Base-by-base conservation (phyloP, 1,139 yeast genomes). In the Kurtzmaniella quercitrusa region DNA sequence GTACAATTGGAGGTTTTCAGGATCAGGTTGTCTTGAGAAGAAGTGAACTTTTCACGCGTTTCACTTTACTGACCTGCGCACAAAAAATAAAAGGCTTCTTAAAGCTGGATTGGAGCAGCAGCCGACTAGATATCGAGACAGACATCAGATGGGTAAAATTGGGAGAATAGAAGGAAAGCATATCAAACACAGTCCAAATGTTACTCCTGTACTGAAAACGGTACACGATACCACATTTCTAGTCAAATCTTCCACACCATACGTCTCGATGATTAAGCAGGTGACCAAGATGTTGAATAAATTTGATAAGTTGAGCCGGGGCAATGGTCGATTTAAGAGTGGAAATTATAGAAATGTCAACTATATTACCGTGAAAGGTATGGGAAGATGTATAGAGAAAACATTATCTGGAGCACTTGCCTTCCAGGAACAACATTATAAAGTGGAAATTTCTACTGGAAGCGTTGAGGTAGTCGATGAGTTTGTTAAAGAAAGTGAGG, bases 401-500 rank as follows among this genome's bases (percentile, higher is more conserved):
- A 74, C 82, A 0, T 47, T 82, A 9, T 62, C 77, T 11, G 49
- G 83, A 1, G 88, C 77, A 0, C 55, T 78, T 21, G 69, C 74
- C 47, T 82, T 77, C 54, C 74, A 76, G 48, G 73, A 72, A 20
- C 59, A 66, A 39, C 65, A 68, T 9, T 65, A 70, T 50, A 67
- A 59, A 46, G 76, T 82, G 5, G 85, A 82, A 22, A 56, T 81
- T 1, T 53, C 63, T 26, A 84, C 91, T 0, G 82, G 75, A 21
- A 76, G 80, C 11, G 71, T 80, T 0, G 76, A 76, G 41, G 88
- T 84, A 0, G 55, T 84, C 28, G 93, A 84, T 57, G 88, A 83
- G 55, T 72, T 80, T 40, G 49, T 42, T 30, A 30, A 41, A 44
- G 46, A 34, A 11, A 30, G 37, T 5, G 33, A 32, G 11, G 40